phyloP scores from a whole-genome alignment of 345 rosid genomes.

The Noccaea bulbosa region DNA sequence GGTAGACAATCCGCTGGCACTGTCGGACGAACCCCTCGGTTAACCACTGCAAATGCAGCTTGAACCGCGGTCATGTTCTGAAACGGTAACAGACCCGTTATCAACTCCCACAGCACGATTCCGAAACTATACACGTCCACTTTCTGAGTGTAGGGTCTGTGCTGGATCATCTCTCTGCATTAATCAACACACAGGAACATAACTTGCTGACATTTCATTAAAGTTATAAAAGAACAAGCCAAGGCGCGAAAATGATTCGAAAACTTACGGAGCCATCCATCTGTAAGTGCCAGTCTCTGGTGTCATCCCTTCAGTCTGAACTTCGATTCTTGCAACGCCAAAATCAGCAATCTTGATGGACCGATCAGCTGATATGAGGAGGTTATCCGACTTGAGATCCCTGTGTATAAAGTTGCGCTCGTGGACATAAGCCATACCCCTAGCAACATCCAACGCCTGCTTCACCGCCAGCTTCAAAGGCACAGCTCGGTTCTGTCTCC shows the following conservation, averaged over 20 bases:
- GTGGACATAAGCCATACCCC: conserved; percentile 57
- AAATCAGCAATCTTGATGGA: conserved; percentile 63
- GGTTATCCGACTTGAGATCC: conserved; percentile 58
- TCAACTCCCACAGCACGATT: conserved; percentile 62
- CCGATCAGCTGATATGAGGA: conserved; percentile 50
- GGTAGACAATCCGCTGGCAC: conserved; percentile 51
- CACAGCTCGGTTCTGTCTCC: conserved; percentile 51
- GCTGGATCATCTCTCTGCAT: conserved; percentile 66
- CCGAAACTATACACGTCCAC: conserved; percentile 68
- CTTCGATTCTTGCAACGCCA: conserved; percentile 57
- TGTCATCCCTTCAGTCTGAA: conserved; percentile 55
- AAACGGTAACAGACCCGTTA: conserved; percentile 52
- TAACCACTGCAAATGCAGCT: conserved; percentile 53
- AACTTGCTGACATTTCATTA: conserved; percentile 7
- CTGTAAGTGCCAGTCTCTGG: conserved; percentile 59
- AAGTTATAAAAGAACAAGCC: conserved; percentile 9
- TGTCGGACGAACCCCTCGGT: conserved; percentile 49
- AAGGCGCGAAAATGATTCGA: conserved; percentile 16
- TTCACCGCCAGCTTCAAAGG: conserved; percentile 52
- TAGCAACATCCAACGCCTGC: conserved; percentile 59
- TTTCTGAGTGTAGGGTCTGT: conserved; percentile 59
- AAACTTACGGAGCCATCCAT: conserved; percentile 64
- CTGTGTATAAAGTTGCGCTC: conserved; percentile 53
- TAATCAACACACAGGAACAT: conserved; percentile 11
- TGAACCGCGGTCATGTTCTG: conserved; percentile 52